Evolutionary conservation across 2,329 filamentous ascomycete genomes (phyloP), one percentile per base, ranked within the genome.

Genomic region (Rutstroemia sp.): DNA sequence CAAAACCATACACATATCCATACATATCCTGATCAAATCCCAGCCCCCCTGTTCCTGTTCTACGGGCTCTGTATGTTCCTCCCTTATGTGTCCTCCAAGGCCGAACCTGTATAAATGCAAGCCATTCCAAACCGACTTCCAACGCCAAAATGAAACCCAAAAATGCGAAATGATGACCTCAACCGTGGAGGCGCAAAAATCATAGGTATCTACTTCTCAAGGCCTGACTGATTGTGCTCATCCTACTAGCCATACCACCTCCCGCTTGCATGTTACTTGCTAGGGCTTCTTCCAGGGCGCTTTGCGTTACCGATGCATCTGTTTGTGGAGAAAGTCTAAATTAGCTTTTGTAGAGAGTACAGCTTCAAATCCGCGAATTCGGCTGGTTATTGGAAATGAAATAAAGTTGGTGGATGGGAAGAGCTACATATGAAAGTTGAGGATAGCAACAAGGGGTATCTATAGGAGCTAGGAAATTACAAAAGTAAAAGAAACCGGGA

Each of bases 231-330:
- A 89, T 76, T 17, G 78, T 86, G 62, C 86, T 87, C 75, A 89
- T 87, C 60, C 84, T 74, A 63, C 78, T 81, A 30, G 76, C 77
- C 59, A 80, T 78, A 5, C 76, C 76, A 37, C 79, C 30, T 34
- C 30, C 81, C 61, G 84, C 79, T 63, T 84, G 79, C 76, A 88
- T 85, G 61, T 86, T 83, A 67, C 84, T 90, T 19, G 88, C 80
- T 52, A 91, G 72, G 7, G 86, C 88, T 68, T 92, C 88, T 69
- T 92, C 88, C 55, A 92, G 73, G 3, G 88, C 88, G 16, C 86
- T 89, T 68, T 91, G 87, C 27, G 88, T 91, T 16, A 92, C 84
- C 17, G 87, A 89, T 17, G 87, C 83, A 75, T 92, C 88, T 63
- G 17, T 50, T 48, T 16, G n/a, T 12, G 12, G 5, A 9, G 12